Evolutionary conservation across 2,329 filamentous ascomycete genomes (phyloP).

Genomic region (Magnaporthiopsis rhizophila): DNA sequence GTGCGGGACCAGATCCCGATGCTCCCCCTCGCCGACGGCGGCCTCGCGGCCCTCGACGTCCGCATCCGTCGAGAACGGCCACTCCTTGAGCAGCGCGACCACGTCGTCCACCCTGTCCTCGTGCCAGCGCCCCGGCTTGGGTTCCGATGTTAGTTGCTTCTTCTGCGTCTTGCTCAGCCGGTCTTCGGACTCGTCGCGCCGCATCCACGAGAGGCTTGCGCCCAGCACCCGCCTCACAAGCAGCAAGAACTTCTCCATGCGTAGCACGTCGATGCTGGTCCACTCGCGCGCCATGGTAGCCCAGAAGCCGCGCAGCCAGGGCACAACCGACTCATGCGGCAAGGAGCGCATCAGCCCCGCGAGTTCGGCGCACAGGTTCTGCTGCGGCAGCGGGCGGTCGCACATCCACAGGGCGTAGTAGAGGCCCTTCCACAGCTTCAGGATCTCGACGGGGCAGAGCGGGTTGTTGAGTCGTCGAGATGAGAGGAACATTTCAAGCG

Average conservation of each 20-base stretch:
- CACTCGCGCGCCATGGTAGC: conserved; percentile 62
- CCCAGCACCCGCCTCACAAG: conserved; percentile 72
- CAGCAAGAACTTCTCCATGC: conserved; percentile 89
- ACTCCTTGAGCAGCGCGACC: conserved; percentile 36
- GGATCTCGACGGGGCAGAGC: conserved; percentile 61
- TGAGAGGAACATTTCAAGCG: conserved; percentile 70
- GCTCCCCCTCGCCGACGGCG: conserved; percentile 31
- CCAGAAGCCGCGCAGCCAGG: conserved; percentile 61
- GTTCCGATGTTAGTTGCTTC: conserved; percentile 6
- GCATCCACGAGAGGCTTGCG: conserved; percentile 53
- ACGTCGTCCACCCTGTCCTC: conserved; percentile 21
- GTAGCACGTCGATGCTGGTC: conserved; percentile 61
- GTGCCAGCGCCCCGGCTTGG: conserved; percentile 10
- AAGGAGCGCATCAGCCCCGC: conserved; percentile 60
- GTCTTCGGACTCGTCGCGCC: conserved; percentile 10
- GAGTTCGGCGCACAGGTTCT: conserved; percentile 71
- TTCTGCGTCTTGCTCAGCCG: conserved; percentile 22
- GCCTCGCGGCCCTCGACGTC: conserved; percentile 22
- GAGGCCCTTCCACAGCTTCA: conserved; percentile 91
- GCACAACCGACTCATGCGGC: conserved; percentile 32
- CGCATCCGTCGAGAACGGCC: conserved; percentile 29
- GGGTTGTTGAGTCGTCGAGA: conserved; percentile 40
- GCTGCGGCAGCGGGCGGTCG: conserved; percentile 81
- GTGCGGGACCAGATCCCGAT: conserved; percentile 25
- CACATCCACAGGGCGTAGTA: conserved; percentile 94